Evolutionary conservation across 805 yeast species (phyloP).

Genomic region (Metschnikowia similis): DNA sequence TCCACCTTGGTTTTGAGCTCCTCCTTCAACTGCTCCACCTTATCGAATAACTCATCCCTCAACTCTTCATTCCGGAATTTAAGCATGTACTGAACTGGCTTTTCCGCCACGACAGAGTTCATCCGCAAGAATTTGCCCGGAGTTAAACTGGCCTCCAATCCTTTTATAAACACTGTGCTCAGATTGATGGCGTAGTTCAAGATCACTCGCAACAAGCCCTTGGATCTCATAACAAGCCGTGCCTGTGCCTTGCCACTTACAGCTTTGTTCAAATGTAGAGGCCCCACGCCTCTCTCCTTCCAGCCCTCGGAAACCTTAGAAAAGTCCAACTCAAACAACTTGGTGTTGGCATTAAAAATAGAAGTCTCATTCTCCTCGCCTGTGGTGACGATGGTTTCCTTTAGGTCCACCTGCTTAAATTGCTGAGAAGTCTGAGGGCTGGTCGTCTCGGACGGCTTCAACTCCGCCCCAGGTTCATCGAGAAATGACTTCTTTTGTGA

Average conservation of each 20-base stretch:
- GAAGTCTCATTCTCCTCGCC: conserved; percentile 88
- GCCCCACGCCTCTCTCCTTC: conserved; percentile 94
- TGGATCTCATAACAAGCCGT: conserved; percentile 87
- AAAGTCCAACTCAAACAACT: conserved; percentile 71
- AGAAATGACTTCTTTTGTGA: conserved; percentile 54
- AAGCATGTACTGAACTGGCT: conserved; percentile 80
- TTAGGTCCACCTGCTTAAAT: conserved; percentile 57
- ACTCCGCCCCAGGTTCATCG: conserved; percentile 31
- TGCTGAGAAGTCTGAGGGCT: conserved; percentile 30
- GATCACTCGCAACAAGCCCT: conserved; percentile 77
- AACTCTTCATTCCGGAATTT: conserved; percentile 61
- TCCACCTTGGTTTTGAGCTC: conserved; percentile 3
- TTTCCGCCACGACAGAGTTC: conserved; percentile 60
- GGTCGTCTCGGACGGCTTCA: conserved; percentile 13
- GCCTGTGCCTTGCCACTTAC: conserved; percentile 37
- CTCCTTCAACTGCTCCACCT: conserved; percentile 36
- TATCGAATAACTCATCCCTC: conserved; percentile 54
- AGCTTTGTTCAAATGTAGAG: conserved; percentile 68
- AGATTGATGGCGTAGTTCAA: conserved; percentile 66
- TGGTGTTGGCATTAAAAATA: conserved; percentile 65
- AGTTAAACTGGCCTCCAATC: conserved; percentile 79
- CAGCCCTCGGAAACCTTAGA: conserved; percentile 70
- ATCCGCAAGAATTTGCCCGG: conserved; percentile 82
- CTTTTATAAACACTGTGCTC: conserved; percentile 63
- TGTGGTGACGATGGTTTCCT: conserved; percentile 56